Evolutionary conservation across 371 early-diverging fungal species (phyloP).

Genomic region (Mortierella sp.): DNA sequence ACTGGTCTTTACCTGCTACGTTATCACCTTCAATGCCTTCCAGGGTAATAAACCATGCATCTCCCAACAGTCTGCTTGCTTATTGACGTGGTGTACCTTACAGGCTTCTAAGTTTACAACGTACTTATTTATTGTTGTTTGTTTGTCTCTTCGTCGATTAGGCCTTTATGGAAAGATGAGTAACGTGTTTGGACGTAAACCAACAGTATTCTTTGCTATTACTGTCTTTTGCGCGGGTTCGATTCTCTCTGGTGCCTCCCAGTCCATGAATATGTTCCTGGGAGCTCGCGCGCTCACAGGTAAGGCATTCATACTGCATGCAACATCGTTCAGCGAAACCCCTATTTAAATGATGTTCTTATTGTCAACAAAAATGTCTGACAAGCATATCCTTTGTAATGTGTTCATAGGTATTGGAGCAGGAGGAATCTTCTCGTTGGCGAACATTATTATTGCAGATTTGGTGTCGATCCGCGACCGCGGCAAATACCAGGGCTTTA

Average conservation of each 20-base stretch:
- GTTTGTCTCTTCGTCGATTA: background rate
- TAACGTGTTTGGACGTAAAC: slow-evolving; percentile 65
- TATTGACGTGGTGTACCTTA: background rate
- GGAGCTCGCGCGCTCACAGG: slow-evolving; percentile 62
- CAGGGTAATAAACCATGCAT: slow-evolving; percentile 36
- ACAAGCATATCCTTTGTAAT: background rate
- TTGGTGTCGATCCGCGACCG: slow-evolving; percentile 68
- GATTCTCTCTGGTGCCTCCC: slow-evolving; percentile 61
- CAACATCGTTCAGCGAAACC: too few relatives aligned
- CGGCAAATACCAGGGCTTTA: slow-evolving; percentile 70
- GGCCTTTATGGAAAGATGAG: slow-evolving; percentile 55
- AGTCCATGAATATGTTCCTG: slow-evolving; percentile 61
- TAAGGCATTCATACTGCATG: background rate
- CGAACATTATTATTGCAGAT: slow-evolving; percentile 75
- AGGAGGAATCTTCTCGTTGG: slow-evolving; percentile 71
- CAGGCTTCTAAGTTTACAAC: too few relatives aligned
- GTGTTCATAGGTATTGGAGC: slow-evolving; percentile 59
- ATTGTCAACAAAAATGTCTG: background rate
- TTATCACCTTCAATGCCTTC: slow-evolving; percentile 63
- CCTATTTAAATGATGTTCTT: background rate
- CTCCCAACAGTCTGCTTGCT: background rate
- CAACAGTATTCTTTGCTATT: slow-evolving; percentile 63
- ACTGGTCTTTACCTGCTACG: slow-evolving; percentile 66
- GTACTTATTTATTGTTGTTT: too few relatives aligned
- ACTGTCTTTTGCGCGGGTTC: slow-evolving; percentile 64